Conservation (phyloP, 129 eudicot genomes). For the Mikania micrantha region DNA sequence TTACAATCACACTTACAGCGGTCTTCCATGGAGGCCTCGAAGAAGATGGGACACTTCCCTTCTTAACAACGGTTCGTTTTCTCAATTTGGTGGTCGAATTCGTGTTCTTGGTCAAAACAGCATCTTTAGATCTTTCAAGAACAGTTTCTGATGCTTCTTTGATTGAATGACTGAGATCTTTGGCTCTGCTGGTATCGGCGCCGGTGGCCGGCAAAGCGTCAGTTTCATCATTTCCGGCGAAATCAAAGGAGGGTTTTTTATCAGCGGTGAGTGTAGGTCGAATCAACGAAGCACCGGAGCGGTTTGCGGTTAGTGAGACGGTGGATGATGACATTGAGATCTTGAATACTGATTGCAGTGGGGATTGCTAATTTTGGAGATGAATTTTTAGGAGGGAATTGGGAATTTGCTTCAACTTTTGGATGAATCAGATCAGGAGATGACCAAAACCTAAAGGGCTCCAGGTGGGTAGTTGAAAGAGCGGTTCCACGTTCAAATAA, state of each 20-base stretch:
- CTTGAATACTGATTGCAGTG: neutral
- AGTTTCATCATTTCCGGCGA: conserved; percentile 20
- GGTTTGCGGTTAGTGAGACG: conserved; percentile 58
- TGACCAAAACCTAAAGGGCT: neutral
- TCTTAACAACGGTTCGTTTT: conserved; percentile 26
- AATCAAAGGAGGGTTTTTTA: conserved; percentile 38
- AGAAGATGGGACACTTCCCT: conserved; percentile 7
- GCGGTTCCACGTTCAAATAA: neutral
- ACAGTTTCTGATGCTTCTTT: conserved; percentile 31
- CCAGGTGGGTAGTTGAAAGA: neutral
- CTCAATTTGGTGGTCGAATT: conserved; percentile 24
- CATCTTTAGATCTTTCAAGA: conserved; percentile 46
- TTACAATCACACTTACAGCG: conserved; percentile 49
- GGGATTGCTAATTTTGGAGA: too few relatives aligned
- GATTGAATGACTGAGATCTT: conserved; percentile 34
- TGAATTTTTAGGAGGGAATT: neutral
- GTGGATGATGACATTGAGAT: conserved; percentile 63
- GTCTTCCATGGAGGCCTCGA: conserved; percentile 61
- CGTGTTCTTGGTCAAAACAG: conserved; percentile 31
- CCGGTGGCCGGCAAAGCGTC: conserved; percentile 19
- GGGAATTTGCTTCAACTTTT: neutral
- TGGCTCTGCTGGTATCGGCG: conserved; percentile 22
- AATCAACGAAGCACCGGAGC: conserved; percentile 41
- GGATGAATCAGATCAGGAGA: neutral
- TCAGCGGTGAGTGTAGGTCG: conserved; percentile 34